Conservation (phyloP, 1,139 yeast genomes). For the Suhomyces coccinellae region DNA sequence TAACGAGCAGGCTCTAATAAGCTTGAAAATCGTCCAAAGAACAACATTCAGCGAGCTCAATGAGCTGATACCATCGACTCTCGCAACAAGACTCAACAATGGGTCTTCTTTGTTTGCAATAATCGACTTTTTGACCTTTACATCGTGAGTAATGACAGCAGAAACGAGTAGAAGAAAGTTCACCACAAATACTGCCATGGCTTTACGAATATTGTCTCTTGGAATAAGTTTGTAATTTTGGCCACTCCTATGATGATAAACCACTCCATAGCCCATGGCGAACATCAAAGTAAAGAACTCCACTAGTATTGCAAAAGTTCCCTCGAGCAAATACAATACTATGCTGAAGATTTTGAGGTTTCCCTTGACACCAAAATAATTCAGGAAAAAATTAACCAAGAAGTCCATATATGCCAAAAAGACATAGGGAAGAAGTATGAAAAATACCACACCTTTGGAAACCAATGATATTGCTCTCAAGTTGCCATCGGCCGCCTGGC, state of each 20-base stretch:
- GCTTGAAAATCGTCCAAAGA: neutral
- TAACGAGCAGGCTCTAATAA: neutral
- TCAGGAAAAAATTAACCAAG: conserved; percentile 19
- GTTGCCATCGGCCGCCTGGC: conserved; percentile 25
- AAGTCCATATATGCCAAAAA: conserved; percentile 13
- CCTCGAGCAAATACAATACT: conserved; percentile 6
- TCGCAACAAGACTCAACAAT: neutral
- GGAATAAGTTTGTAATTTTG: conserved; percentile 32
- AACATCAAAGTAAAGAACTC: conserved; percentile 26
- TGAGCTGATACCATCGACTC: neutral
- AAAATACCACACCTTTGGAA: conserved; percentile 34
- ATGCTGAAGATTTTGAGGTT: conserved; percentile 21
- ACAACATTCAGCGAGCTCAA: neutral
- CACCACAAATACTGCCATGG: conserved; percentile 17
- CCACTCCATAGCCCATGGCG: conserved; percentile 43
- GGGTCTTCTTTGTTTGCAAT: conserved; percentile 1
- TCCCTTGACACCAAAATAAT: conserved; percentile 18
- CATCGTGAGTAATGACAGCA: neutral
- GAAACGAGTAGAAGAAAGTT: neutral
- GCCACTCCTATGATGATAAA: conserved; percentile 30
- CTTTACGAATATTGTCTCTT: conserved; percentile 17
- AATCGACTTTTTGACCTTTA: neutral
- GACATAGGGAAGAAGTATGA: conserved; percentile 28
- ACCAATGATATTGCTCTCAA: conserved; percentile 37
- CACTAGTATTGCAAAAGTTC: neutral